Conservation (phyloP, 75 land plant species). For the Pseudotsuga menziesii region DNA sequence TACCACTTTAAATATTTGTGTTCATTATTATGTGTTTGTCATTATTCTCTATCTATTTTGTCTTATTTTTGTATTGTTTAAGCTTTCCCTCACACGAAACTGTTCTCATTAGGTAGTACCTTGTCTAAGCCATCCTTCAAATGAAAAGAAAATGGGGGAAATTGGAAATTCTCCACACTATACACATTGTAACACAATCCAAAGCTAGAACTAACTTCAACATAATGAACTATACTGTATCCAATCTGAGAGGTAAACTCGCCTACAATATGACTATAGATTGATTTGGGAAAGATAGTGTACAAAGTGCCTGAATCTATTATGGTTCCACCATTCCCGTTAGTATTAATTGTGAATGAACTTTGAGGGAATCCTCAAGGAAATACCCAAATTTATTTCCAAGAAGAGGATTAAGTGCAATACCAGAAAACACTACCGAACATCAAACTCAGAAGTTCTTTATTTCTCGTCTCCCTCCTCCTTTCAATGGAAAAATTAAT, state of each 20-base stretch:
- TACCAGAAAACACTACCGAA: slow-evolving; percentile 40
- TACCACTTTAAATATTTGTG: too few relatives aligned
- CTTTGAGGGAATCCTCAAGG: too few relatives aligned
- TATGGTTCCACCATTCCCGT: slow-evolving; percentile 14
- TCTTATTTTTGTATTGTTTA: too few relatives aligned
- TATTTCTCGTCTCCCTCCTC: background rate
- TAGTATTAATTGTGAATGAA: too few relatives aligned
- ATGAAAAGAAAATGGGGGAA: slow-evolving; percentile 31
- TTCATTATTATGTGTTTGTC: too few relatives aligned
- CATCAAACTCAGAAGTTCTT: slow-evolving; percentile 39
- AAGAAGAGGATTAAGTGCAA: slow-evolving; percentile 15
- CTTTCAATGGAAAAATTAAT: slow-evolving; percentile 3
- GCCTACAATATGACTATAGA: slow-evolving; percentile 12
- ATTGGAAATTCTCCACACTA: background rate
- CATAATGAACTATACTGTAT: slow-evolving; percentile 8
- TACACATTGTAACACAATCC: slow-evolving; percentile 39
- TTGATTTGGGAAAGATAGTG: too few relatives aligned
- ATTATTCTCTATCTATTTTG: too few relatives aligned
- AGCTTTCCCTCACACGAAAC: too few relatives aligned
- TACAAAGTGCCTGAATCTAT: slow-evolving; percentile 30
- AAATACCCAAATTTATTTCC: background rate
- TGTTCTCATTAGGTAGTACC: slow-evolving; percentile 36
- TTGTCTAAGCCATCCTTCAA: slow-evolving; percentile 57
- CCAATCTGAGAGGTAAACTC: slow-evolving; percentile 23
- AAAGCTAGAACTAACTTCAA: slow-evolving; percentile 13